phyloP scores from a whole-genome alignment of 2,329 filamentous ascomycete genomes.

The Sordariomycetes sp. region DNA sequence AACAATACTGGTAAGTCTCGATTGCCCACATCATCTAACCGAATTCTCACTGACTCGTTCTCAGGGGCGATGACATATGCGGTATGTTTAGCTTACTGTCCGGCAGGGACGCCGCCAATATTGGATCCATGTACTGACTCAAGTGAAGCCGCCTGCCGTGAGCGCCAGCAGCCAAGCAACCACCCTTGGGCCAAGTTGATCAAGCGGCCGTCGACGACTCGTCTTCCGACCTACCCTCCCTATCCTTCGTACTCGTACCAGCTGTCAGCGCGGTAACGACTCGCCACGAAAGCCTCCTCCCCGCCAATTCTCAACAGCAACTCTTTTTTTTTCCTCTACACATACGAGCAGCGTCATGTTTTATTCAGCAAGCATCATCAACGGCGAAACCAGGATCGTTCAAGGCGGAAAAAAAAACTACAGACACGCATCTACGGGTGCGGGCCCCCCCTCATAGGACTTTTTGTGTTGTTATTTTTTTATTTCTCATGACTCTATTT shows the following conservation, averaged over 20 bases:
- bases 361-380: too few species aligned
- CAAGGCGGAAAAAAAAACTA: too few species aligned
- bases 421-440: too few species aligned
- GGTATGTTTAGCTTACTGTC: slow-evolving; percentile 22
- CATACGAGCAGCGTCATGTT: too few species aligned
- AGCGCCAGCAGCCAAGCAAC: slow-evolving; percentile 27
- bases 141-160: slow-evolving; percentile 24
- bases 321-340: too few species aligned
- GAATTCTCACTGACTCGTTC: slow-evolving; percentile 12
- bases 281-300: too few species aligned
- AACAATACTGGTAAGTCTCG: slow-evolving; percentile 31
- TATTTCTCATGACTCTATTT: too few species aligned
- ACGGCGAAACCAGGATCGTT: too few species aligned
- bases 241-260: not conserved
- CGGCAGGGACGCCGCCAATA: too few species aligned
- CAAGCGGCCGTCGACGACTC: slow-evolving; percentile 18
- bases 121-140: not conserved
- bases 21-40: slow-evolving; percentile 1
- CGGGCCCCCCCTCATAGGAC: too few species aligned
- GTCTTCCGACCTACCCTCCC: slow-evolving; percentile 13
- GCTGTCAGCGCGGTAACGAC: not conserved
- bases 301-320: too few species aligned
- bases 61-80: slow-evolving; percentile 34
- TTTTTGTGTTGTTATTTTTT: too few species aligned
- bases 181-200: slow-evolving; percentile 28